Conservation (phyloP, 2,329 filamentous ascomycete species). For the Aspergillus pseudoglaucus region DNA sequence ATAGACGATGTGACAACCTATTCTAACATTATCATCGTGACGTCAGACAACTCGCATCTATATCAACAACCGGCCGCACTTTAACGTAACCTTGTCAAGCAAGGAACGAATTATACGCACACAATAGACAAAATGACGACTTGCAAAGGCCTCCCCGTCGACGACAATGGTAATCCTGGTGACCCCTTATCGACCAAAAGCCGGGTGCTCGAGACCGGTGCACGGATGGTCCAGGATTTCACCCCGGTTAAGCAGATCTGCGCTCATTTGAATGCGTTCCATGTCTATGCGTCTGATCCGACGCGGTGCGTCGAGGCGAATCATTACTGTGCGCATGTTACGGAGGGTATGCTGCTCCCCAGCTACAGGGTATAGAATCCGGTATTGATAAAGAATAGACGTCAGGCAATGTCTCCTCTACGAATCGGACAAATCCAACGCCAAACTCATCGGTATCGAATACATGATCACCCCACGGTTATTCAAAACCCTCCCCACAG, state of each 20-base stretch:
- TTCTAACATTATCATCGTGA: constrained; percentile 19
- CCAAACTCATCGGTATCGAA: constrained; percentile 74
- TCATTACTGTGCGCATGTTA: constrained; percentile 78
- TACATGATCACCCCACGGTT: constrained; percentile 74
- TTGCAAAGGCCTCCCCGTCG: constrained; percentile 1
- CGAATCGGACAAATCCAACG: constrained; percentile 60
- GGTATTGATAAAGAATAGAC: constrained; percentile 39
- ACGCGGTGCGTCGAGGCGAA: constrained; percentile 67
- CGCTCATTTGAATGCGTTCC: constrained; percentile 81
- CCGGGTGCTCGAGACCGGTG: constrained; percentile 33
- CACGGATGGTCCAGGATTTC: constrained; percentile 45
- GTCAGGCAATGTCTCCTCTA: constrained; percentile 82
- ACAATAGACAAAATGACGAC: constrained; percentile 5
- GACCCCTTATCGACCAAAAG: constrained; percentile 29
- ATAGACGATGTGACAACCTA: too few relatives aligned
- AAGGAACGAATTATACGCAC: not conserved
- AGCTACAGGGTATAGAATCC: too few relatives aligned
- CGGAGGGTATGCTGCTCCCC: constrained; percentile 39
- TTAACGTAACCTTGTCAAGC: not conserved
- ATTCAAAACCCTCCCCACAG: constrained; percentile 57
- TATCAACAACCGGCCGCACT: not conserved
- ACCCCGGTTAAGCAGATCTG: constrained; percentile 67
- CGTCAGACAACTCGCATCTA: constrained; percentile 16
- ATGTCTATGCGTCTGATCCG: constrained; percentile 70
- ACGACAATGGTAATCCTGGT: constrained; percentile 19